Percentiles rank a stretch among this genome's conserved stretches.
Conservation (phyloP, 2,329 filamentous ascomycete species). For the Aurifilum marmelostoma region DNA sequence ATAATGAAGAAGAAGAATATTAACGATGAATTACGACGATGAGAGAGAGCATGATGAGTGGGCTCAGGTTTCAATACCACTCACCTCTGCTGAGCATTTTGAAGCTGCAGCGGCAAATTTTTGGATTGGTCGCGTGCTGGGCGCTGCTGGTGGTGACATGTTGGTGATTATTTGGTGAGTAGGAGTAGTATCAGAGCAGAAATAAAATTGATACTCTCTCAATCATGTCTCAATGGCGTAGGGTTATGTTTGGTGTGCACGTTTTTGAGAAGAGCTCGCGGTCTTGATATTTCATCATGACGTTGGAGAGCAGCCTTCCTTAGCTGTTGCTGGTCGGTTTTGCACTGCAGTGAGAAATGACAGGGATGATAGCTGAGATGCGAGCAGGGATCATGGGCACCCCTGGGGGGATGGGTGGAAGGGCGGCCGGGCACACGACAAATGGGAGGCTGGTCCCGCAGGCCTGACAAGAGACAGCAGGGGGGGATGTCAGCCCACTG, state of each 20-base stretch:
- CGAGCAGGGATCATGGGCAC: background rate
- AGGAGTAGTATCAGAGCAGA: background rate
- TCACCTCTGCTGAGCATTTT: slow-evolving; percentile 59
- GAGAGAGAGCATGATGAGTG: background rate
- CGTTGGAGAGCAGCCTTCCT: background rate
- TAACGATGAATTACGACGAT: too few relatives aligned
- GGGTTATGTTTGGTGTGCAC: background rate
- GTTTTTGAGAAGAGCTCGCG: background rate
- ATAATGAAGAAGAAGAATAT: slow-evolving; percentile 2
- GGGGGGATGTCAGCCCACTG: background rate
- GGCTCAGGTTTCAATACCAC: slow-evolving; percentile 18
- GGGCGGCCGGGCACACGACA: background rate
- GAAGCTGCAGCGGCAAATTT: slow-evolving; percentile 58
- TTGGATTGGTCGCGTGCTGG: slow-evolving; percentile 54
- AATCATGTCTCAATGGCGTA: background rate
- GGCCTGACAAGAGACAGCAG: background rate
- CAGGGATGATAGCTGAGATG: slow-evolving; percentile 1
- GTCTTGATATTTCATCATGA: slow-evolving; percentile 20
- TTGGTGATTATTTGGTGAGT: background rate
- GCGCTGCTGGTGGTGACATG: slow-evolving; percentile 31
- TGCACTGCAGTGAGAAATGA: background rate
- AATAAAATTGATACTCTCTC: background rate
- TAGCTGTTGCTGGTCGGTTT: slow-evolving; percentile 4
- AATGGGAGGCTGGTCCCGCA: background rate
- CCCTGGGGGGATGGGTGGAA: too few relatives aligned